Evolutionary conservation across 805 yeast genomes (phyloP).

Genomic region (Metschnikowia cubensis): DNA sequence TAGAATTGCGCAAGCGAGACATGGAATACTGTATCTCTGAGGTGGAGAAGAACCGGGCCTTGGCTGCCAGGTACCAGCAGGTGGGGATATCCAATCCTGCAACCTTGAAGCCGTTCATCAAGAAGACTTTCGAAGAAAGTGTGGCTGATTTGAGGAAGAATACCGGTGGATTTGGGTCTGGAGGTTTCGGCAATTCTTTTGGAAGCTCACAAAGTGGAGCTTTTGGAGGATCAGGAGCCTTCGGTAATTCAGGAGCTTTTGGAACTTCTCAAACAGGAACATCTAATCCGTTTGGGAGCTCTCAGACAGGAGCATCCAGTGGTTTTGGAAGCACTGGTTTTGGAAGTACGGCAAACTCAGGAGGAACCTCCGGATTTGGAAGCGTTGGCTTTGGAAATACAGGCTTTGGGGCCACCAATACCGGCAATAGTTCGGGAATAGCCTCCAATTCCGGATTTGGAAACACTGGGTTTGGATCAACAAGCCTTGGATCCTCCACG

Average conservation of each 20-base stretch:
- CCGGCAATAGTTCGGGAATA: not conserved
- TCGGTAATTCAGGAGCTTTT: conserved; percentile 1
- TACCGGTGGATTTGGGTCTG: not conserved
- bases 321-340: too few relatives aligned
- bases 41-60: conserved; percentile 36
- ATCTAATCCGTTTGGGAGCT: conserved; percentile 1
- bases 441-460: conserved; percentile 3
- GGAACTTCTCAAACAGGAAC: conserved; percentile 1
- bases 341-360: not conserved
- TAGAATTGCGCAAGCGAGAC: conserved; percentile 25
- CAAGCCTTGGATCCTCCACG: not conserved
- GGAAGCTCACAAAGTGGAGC: conserved; percentile 8
- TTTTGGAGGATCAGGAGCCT: conserved; percentile 8
- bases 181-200: conserved; percentile 5
- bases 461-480: conserved; percentile 4
- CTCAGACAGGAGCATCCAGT: not conserved
- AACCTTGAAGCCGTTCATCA: conserved; percentile 26
- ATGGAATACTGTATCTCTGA: conserved; percentile 24
- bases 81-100: conserved; percentile 8
- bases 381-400: conserved; percentile 2
- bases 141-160: conserved; percentile 17
- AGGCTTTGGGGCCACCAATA: not conserved
- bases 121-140: conserved; percentile 26
- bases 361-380: conserved; percentile 1
- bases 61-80: conserved; percentile 59